Evolutionary conservation across 2,329 filamentous ascomycete genomes (phyloP).

Genomic region (Myriosclerotinia duriaeana): DNA sequence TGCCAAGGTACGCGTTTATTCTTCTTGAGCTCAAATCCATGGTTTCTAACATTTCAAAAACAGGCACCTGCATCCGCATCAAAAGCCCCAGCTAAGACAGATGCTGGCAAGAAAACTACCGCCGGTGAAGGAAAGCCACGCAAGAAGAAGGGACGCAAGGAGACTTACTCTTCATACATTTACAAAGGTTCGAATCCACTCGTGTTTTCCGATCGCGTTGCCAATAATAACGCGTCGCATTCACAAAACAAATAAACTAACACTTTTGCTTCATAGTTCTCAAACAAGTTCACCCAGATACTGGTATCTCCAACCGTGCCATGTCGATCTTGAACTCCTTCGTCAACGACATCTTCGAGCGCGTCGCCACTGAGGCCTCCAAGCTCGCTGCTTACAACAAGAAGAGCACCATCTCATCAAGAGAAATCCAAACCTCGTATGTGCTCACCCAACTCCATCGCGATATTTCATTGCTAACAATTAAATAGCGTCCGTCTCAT

Average conservation of each 20-base stretch:
- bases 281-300: constrained; percentile 99
- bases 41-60: neutral
- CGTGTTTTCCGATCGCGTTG: constrained; percentile 33
- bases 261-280: constrained; percentile 64
- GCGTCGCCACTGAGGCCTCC: constrained; percentile 95
- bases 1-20: constrained; percentile 55
- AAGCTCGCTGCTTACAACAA: constrained; percentile 99
- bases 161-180: constrained; percentile 99
- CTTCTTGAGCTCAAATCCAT: neutral
- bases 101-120: constrained; percentile 98
- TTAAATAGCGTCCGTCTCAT: constrained; percentile 77
- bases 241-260: constrained; percentile 28
- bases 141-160: constrained; percentile 99
- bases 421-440: constrained; percentile 97
- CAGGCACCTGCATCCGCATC: constrained; percentile 48
- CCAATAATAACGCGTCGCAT: constrained; percentile 20
- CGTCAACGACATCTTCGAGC: constrained; percentile 99
- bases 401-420: constrained; percentile 99
- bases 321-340: constrained; percentile 99
- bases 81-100: constrained; percentile 80
- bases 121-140: constrained; percentile 91
- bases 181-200: constrained; percentile 80
- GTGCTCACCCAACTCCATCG: constrained; percentile 37
- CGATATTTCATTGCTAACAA: neutral
- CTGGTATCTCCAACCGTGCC: constrained; percentile 99